Evolutionary conservation across 352 stramenopile genomes (phyloP).

Genomic region (Saprolegnia diclina): DNA sequence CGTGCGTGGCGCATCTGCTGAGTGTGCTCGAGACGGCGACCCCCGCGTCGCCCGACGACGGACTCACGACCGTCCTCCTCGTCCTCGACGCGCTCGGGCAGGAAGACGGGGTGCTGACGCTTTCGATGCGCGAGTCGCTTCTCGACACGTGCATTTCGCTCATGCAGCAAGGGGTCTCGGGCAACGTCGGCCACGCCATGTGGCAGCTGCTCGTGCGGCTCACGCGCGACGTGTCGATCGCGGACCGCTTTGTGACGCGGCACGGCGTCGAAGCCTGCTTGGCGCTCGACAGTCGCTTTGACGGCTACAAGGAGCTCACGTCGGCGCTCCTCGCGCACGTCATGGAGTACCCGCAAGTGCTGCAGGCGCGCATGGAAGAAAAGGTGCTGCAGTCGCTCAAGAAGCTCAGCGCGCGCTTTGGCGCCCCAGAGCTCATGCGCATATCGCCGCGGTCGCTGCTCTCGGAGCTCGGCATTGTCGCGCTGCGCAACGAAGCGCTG

Average conservation of each 20-base stretch:
- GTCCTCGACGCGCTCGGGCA: conserved; percentile 52
- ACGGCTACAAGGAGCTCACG: conserved; percentile 69
- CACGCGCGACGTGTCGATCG: conserved; percentile 68
- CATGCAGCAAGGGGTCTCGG: conserved; percentile 30
- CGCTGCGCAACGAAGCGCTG: conserved; percentile 64
- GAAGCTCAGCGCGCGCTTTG: conserved; percentile 68
- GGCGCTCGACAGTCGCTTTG: conserved; percentile 47
- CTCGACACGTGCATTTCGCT: conserved; percentile 28
- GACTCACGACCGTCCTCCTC: conserved; percentile 53
- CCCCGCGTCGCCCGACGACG: conserved; percentile 31
- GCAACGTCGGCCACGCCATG: conserved; percentile 49
- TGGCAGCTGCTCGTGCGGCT: conserved; percentile 66
- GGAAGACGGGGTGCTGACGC: background rate
- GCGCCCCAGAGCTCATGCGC: conserved; percentile 63
- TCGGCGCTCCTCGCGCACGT: conserved; percentile 61
- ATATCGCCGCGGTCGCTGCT: conserved; percentile 76
- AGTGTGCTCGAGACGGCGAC: conserved; percentile 32
- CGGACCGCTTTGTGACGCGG: conserved; percentile 46
- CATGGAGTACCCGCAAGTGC: conserved; percentile 72
- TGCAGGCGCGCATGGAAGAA: conserved; percentile 84
- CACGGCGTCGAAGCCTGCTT: conserved; percentile 59
- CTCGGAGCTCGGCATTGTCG: conserved; percentile 67
- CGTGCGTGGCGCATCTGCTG: conserved; percentile 48
- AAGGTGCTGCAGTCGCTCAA: conserved; percentile 71
- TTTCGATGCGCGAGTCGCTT: conserved; percentile 26